Percentiles rank a stretch among this genome's conserved stretches.
phyloP scores from a whole-genome alignment of 148 eudicot species.

The Vaccinium vitisidaea region DNA sequence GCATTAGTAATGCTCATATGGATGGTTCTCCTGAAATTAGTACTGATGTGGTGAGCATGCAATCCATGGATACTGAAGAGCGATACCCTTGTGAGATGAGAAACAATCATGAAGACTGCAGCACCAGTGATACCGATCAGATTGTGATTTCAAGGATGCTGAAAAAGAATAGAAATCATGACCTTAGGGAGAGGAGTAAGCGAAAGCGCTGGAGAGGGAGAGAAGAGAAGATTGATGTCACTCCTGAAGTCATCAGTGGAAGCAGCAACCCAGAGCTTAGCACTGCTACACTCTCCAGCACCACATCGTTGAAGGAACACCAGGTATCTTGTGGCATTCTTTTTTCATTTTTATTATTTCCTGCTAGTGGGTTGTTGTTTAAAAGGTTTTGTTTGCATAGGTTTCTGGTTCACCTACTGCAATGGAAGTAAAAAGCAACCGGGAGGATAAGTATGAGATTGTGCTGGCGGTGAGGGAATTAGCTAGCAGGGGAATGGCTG shows the following conservation, averaged over 20 bases:
- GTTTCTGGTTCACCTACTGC: slow-evolving; percentile 28
- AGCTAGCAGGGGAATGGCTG: slow-evolving; percentile 82
- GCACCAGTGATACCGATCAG: slow-evolving; percentile 63
- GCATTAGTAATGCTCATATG: slow-evolving; percentile 36
- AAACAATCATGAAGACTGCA: slow-evolving; percentile 66
- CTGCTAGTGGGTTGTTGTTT: slow-evolving; percentile 1
- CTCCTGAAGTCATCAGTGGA: slow-evolving; percentile 32
- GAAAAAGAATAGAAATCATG: slow-evolving; percentile 54
- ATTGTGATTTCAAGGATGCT: slow-evolving; percentile 31
- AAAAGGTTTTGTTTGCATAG: slow-evolving; percentile 28
- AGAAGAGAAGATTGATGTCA: slow-evolving; percentile 40
- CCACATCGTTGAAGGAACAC: slow-evolving; percentile 15
- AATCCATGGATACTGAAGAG: slow-evolving; percentile 52
- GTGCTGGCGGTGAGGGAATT: slow-evolving; percentile 76
- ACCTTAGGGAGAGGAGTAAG: slow-evolving; percentile 56
- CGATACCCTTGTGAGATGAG: slow-evolving; percentile 51
- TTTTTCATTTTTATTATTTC: neutral
- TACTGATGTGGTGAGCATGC: slow-evolving; percentile 38
- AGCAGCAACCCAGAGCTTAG: slow-evolving; percentile 41
- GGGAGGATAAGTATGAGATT: slow-evolving; percentile 56
- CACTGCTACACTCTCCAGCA: slow-evolving; percentile 15
- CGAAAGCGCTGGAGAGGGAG: slow-evolving; percentile 94
- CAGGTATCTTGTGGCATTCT: slow-evolving; percentile 15
- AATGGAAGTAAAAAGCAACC: slow-evolving; percentile 25
- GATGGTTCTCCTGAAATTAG: slow-evolving; percentile 53